Base-by-base conservation (phyloP, 1,284 basidiomycete species). In the Trametes versicolor region DNA sequence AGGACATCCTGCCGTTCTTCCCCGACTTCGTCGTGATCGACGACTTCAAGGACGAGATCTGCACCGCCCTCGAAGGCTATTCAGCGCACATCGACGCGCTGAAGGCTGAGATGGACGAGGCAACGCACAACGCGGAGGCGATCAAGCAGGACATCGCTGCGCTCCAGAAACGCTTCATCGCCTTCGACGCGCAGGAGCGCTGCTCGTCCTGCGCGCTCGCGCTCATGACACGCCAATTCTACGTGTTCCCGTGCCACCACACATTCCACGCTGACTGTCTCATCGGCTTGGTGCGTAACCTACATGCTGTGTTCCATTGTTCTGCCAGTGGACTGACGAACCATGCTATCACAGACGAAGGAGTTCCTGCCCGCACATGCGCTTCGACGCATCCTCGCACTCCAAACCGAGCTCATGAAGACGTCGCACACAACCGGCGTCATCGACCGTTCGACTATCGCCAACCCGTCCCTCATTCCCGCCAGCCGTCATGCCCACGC, bases 21-120 rank as follows among this genome's bases (percentile, higher is more conserved):
- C 97, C 98, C 2, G 97, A 99, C 80, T 99, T 99, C 78, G 96
- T 97, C 15, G 95, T 99, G 68, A 99, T 99, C 72, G 98, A 99
- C 77, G 97, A 99, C 76, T 99, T 99, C 87, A 99, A 99, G 78
- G 94, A 97, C 72, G 97, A 99, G 80, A 99, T 99, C 71, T 98
- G 97, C 69, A 90, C 91, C 63, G 98, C 98, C 0, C 82, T 99
- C 65, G 98, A 99, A 77, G 92, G 93, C 4, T 99, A 99, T 76
- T 95, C 95, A 41, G 86, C 91, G 9, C 93, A 96, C 71, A 99
- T 99, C 63, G 96, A 97, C 68, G 82, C 83, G 49, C 85, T 99
- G 67, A 98, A 97, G 79, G 86, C 81, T 53, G 97, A 99, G 73
- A 99, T 99, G 98, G 94, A 97, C 73, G 95, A 97, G 62, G 95